Conservation (phyloP, 805 yeast genomes). For the Vanderwaltozyma tropicalis region DNA sequence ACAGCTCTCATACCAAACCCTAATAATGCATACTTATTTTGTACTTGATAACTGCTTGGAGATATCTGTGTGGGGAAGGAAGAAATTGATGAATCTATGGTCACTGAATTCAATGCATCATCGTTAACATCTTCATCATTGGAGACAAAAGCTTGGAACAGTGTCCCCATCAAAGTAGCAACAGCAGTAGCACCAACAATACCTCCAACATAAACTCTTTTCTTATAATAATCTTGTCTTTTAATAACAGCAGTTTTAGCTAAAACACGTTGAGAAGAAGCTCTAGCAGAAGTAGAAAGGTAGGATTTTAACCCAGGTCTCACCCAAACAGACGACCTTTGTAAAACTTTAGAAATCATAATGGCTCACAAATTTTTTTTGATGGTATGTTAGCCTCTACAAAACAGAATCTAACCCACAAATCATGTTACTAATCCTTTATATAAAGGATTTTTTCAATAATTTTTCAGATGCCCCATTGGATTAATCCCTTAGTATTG, state of each 20-base stretch:
- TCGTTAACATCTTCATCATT: not conserved
- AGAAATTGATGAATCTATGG: constrained; percentile 39
- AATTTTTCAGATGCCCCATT: too few relatives aligned
- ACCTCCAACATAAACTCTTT: not conserved
- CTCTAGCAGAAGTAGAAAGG: not conserved
- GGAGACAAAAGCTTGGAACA: not conserved
- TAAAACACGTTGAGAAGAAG: not conserved
- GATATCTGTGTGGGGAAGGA: constrained; percentile 34
- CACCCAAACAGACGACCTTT: not conserved
- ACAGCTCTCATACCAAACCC: constrained; percentile 81
- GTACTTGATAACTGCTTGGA: constrained; percentile 20
- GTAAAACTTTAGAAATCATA: not conserved
- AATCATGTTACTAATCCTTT: too few relatives aligned
- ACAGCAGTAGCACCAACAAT: not conserved
- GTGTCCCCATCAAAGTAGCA: not conserved
- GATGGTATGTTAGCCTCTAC: too few relatives aligned
- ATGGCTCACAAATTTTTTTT: too few relatives aligned
- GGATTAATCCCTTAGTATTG: too few relatives aligned
- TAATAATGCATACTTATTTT: constrained; percentile 41
- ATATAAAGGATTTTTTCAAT: too few relatives aligned
- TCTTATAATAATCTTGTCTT: not conserved
- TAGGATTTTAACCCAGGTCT: not conserved
- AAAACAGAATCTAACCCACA: too few relatives aligned
- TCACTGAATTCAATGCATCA: not conserved
- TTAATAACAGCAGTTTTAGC: not conserved